Base-by-base conservation (phyloP, 1,284 basidiomycete genomes). In the Volvariella surrecta region DNA sequence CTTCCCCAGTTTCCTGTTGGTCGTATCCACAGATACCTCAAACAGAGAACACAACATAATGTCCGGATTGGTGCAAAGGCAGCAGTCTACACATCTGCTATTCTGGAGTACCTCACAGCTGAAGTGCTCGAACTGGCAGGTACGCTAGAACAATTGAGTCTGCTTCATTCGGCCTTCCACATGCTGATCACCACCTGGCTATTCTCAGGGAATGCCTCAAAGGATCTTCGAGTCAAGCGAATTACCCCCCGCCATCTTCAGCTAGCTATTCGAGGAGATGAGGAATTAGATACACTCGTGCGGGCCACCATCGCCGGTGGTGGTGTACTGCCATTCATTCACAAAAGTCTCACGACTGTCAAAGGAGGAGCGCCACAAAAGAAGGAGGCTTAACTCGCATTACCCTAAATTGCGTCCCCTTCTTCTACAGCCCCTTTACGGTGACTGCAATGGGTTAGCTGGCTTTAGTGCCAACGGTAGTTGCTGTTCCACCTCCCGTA, bases 321-420 rank as follows among this genome's bases (percentile, higher is more conserved):
- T 70, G 92, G 93, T 74, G 93, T 97, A 2, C 62, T 97, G 53
- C 93, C 93, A 10, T 94, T 96, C 71, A 97, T 97, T 59, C 92
- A 97, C 79, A 95, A 95, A 80, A 79, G 71, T 50, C 68, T 88
- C 40, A 84, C 79, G 3, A 62, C 63, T 2, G 59, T 68, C 37
- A 68, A 71, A 46, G 50, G 57, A 11, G 44, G 52, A 4, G n/a
- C n/a, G n/a, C 54, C 43, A 19, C 67, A 68, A 56, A 67, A 64
- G 50, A 28, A 28, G 24, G 24, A 28, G 11, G 24, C 24, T 6
- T 28, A 28, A 28, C 6, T 11, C 24, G 24, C 24, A 11, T 11
- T 28, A 6, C n/a, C n/a, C n/a, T n/a, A n/a, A n/a, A n/a, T 28
- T 28, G 24, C 24, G 24, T 11, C 6, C 24, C 24, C 24, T 28